A percentile compares a stretch with the other conserved stretches of the same genome.
These are phyloP conservation scores for Cystobasidiopsis lactophilus DNA, from an alignment of 768 basidiomycete genomes.

Conservation along the genomic window DNA sequence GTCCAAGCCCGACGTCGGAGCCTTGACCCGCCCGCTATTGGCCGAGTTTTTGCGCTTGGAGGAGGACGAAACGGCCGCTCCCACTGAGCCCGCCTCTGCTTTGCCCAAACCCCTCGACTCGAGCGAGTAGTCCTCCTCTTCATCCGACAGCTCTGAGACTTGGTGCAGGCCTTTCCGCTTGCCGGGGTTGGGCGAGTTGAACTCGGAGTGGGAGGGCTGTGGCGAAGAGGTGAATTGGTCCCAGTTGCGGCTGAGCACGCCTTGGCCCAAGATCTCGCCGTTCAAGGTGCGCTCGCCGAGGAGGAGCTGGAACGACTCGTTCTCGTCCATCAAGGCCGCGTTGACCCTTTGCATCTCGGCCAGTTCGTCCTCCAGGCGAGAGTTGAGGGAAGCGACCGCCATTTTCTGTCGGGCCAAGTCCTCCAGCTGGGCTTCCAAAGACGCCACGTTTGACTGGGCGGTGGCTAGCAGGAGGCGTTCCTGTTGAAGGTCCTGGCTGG, in stretches of 20 bases:
- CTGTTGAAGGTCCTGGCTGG: no score
- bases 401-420: no score
- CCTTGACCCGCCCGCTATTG: not conserved
- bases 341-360: conserved; percentile 73
- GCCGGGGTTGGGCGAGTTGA: not conserved
- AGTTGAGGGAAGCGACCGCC: no score
- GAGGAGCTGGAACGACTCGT: conserved; percentile 88
- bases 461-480: no score
- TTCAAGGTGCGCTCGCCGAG: conserved; percentile 67
- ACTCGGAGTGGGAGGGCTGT: not conserved
- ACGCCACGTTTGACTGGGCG: no score
- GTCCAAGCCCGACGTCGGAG: conserved; percentile 10
- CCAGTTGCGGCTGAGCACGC: conserved; percentile 28
- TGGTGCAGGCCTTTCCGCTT: not conserved
- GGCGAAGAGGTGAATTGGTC: conserved; percentile 24
- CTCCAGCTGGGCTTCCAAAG: no score
- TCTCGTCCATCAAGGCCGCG: conserved; percentile 56
- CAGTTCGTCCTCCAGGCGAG: conserved; percentile 50
- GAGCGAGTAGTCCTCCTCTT: conserved; percentile 10
- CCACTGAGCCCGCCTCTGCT: conserved; percentile 12
- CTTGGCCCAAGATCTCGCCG: conserved; percentile 36
- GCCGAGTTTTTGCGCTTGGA: not conserved
- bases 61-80: not conserved
- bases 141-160: not conserved
- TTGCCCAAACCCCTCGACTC: conserved; percentile 12